Base-by-base conservation (phyloP, 768 basidiomycete species). In the Calvatia gigantea region DNA sequence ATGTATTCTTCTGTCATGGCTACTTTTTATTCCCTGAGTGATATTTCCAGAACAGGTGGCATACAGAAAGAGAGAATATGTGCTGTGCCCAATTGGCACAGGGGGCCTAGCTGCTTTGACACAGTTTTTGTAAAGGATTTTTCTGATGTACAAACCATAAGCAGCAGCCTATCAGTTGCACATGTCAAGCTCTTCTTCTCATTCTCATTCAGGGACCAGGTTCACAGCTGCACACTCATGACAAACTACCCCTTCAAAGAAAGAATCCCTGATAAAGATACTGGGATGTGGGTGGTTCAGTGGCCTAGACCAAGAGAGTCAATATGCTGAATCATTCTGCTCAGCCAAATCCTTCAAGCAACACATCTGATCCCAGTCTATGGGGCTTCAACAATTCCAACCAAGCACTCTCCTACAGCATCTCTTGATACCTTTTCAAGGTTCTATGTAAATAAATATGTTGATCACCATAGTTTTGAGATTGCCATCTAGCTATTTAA, bases 321-420 rank as follows among this genome's bases (percentile, higher is more conserved):
- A 35, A 35, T 11, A 15, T 11, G 9, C 11, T 3, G 11, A 11
- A 35, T 35, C 6, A 35, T 35, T 27, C n/a, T 11, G 2, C 50
- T 23, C 38, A 35, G 38, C 23, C 14, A 17, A 21, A 41, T 37
- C 9, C 6, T 37, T 15, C 21, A 8, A 1, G n/a, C n/a, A 15
- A 27, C 35, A 14, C 50, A 51, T 15, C 37, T 50, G 11, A 51
- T 57, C 12, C 32, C 32, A 1, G 46, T 67, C 2, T 60, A 62
- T 31, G 58, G 59, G 37, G 64, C 58, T 25, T 62, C 67, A 52
- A 42, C 66, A 1, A 60, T 69, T 19, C 60, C 57, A 1, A 32
- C 19, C 64, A 60, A 49, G 65, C 61, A 29, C 37, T 56, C 25
- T 7, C 44, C n/a, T 17, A n/a, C 14, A 15, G 19, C 3, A 17